Evolutionary conservation across 352 stramenopile species (phyloP), one percentile per base, ranked within the genome.

Genomic region (Pythium aphanidermatum): DNA sequence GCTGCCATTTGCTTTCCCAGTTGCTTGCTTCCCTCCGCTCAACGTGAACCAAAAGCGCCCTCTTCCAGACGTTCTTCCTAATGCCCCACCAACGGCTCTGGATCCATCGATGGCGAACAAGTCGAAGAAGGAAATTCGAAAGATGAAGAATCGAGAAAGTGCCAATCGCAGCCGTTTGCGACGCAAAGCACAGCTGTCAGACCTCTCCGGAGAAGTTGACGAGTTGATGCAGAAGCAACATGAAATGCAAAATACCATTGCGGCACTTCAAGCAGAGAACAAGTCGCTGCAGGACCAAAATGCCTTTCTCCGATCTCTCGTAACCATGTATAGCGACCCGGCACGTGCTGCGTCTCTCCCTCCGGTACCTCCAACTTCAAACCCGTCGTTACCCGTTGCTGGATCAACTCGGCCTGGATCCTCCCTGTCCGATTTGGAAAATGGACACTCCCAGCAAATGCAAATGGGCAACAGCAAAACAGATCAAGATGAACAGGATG

Each of bases 131-230:
- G 79, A 87, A 53, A 87, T 89, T 37, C 76, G 79, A 2, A 70
- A 89, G 55, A 92, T 92, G 79, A 92, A 92, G 52, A 92, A 92
- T 66, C 69, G 79, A 30, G 79, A 92, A 46, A 92, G 79, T 44
- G 79, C 79, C 46, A 92, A 92, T 69, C 83, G 82, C 52, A 88
- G 74, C 31, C 76, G 79, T 19, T 36, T 86, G 36, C 73, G 74
- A 5, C 70, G 76, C 35, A 92, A 89, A 62, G 72, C 73, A 4
- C 74, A 86, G 58, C 62, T 92, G 27, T 58, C 57, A 13, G 77
- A 81, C 13, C 46, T 92, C 7, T 63, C 66, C 20, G 61, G 51
- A 12, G 71, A 87, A 36, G 69, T 92, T 37, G 51, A 68, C n/a
- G 63, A 77, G 23, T 61, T 86, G 13, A 78, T 75, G 43, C 72